Conservation (phyloP, 2,329 filamentous ascomycete genomes). For the Hypocreales sp. region DNA sequence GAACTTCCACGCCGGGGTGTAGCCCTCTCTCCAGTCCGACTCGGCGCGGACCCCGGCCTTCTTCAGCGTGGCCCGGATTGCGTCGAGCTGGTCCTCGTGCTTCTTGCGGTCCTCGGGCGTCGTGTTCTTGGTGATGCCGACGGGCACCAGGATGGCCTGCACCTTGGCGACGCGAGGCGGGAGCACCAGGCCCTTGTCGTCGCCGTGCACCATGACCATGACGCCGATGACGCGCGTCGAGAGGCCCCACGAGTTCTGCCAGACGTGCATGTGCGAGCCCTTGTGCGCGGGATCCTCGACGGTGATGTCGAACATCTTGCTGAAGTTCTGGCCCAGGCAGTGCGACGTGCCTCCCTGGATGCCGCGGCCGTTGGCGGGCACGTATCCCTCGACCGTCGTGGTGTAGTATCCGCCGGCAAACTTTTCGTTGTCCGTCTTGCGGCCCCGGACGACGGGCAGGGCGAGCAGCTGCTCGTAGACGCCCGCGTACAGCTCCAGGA, state of each 20-base stretch:
- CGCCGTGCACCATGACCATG: constrained; percentile 97
- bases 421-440: constrained; percentile 96
- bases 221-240: constrained; percentile 95
- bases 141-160: constrained; percentile 78
- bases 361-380: constrained; percentile 85
- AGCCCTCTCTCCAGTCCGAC: constrained; percentile 74
- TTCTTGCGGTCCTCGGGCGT: constrained; percentile 62
- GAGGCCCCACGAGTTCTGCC: constrained; percentile 98
- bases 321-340: constrained; percentile 93
- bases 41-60: constrained; percentile 64
- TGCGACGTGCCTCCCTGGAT: constrained; percentile 96
- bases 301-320: constrained; percentile 97
- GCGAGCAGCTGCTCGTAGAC: constrained; percentile 91
- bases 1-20: constrained; percentile 95
- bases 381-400: constrained; percentile 92
- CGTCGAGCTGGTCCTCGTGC: constrained; percentile 61
- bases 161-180: constrained; percentile 79
- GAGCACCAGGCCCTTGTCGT: constrained; percentile 88
- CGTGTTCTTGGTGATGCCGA: constrained; percentile 83
- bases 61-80: constrained; percentile 52
- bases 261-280: constrained; percentile 70
- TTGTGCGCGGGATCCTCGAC: constrained; percentile 82
- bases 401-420: constrained; percentile 96
- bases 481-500: constrained; percentile 81
- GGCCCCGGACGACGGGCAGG: constrained; percentile 83